Evolutionary conservation across 2,329 filamentous ascomycete genomes (phyloP).

Genomic region (Fusarium algeriense): DNA sequence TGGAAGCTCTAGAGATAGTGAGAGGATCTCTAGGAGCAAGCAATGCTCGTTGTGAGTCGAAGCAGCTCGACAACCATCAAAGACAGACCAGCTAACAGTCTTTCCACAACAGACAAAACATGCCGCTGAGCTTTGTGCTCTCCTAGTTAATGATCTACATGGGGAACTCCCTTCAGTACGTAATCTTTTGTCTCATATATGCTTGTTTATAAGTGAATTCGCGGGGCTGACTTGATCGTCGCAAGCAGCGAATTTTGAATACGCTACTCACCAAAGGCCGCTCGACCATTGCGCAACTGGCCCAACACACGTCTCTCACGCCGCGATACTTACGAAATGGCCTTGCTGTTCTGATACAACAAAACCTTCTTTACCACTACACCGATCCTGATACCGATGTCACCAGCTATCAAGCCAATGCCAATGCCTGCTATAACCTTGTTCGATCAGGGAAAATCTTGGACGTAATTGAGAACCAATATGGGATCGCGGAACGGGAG

Average conservation of each 20-base stretch:
- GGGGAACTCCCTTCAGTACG: slow-evolving; percentile 92
- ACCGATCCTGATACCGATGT: slow-evolving; percentile 70
- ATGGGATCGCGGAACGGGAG: slow-evolving; percentile 79
- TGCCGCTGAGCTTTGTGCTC: slow-evolving; percentile 87
- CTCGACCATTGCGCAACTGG: slow-evolving; percentile 76
- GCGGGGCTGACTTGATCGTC: slow-evolving; percentile 47
- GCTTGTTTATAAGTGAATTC: slow-evolving; percentile 24
- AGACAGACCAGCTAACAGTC: slow-evolving; percentile 42
- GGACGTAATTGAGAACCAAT: slow-evolving; percentile 77
- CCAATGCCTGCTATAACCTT: slow-evolving; percentile 82
- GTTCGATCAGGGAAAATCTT: slow-evolving; percentile 85
- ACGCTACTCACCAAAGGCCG: slow-evolving; percentile 83
- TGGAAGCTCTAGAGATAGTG: slow-evolving; percentile 82
- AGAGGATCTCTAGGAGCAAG: slow-evolving; percentile 81
- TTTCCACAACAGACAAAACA: slow-evolving; percentile 70
- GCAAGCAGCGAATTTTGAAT: slow-evolving; percentile 81
- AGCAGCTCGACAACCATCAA: slow-evolving; percentile 26
- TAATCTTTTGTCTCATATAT: slow-evolving; percentile 39
- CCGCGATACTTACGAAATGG: slow-evolving; percentile 83
- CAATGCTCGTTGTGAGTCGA: slow-evolving; percentile 65
- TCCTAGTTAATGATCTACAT: slow-evolving; percentile 89
- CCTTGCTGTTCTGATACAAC: slow-evolving; percentile 86
- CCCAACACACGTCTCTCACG: slow-evolving; percentile 77
- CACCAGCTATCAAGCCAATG: slow-evolving; percentile 87
- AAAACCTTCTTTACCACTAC: slow-evolving; percentile 84